Conservation (phyloP, 192 early-diverging fungal species). For the Kickxella alabastrina region DNA sequence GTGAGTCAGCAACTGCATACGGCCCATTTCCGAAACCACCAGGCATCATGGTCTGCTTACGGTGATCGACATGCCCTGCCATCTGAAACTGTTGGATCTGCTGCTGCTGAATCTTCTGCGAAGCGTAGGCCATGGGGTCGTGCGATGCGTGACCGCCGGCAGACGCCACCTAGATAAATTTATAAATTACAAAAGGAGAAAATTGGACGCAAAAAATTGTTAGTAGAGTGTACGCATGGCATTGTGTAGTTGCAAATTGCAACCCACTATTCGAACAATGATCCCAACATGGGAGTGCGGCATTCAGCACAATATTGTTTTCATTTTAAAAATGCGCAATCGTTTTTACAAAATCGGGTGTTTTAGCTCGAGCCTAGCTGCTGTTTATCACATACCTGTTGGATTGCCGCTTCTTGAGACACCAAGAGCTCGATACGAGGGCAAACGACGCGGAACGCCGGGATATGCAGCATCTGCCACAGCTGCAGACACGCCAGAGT, state of each 20-base stretch:
- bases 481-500: slow-evolving; percentile 7
- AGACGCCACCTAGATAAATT: slow-evolving; percentile 2
- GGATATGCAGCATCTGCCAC: slow-evolving; percentile 12
- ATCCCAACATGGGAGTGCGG: neutral
- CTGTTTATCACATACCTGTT: too few relatives aligned
- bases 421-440: slow-evolving; percentile 44
- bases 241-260: too few relatives aligned
- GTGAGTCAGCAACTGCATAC: slow-evolving; percentile 3
- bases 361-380: too few relatives aligned
- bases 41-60: too few relatives aligned
- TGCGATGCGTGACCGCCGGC: slow-evolving; percentile 6
- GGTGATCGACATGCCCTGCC: too few relatives aligned
- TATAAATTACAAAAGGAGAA: too few relatives aligned
- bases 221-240: slow-evolving; percentile 5
- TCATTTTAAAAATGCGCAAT: neutral
- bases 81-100: neutral
- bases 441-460: slow-evolving; percentile 26
- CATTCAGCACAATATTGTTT: neutral
- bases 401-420: slow-evolving; percentile 10
- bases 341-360: neutral
- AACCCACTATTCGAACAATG: too few relatives aligned
- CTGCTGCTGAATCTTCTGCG: neutral
- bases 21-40: neutral
- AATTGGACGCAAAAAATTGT: slow-evolving; percentile 2
- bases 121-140: slow-evolving; percentile 6